phyloP scores from a whole-genome alignment of 1,139 yeast species.

The Geotrichum candidum region DNA sequence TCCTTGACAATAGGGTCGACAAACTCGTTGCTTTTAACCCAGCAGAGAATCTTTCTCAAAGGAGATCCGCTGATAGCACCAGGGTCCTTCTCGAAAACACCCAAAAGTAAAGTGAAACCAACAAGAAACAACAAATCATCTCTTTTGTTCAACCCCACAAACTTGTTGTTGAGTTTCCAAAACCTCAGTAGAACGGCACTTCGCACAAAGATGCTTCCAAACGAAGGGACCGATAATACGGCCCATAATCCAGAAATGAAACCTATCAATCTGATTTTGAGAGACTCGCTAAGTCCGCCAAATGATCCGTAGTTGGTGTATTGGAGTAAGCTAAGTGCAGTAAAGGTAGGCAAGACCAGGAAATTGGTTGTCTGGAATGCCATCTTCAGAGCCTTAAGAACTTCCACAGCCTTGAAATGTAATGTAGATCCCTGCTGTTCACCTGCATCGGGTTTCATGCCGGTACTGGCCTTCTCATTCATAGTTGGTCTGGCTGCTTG shows the following conservation, averaged over 20 bases:
- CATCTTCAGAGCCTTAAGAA: constrained; percentile 20
- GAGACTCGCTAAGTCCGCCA: constrained; percentile 28
- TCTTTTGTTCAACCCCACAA: constrained; percentile 29
- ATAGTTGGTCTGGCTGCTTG: neutral
- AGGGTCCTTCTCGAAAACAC: constrained; percentile 34
- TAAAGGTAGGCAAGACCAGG: constrained; percentile 34
- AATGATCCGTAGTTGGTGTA: constrained; percentile 33
- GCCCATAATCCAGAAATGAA: constrained; percentile 36
- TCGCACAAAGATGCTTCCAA: neutral
- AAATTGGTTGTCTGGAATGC: constrained; percentile 31
- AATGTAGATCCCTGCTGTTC: neutral
- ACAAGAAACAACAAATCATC: constrained; percentile 32
- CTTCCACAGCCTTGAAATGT: neutral
- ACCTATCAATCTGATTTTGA: neutral
- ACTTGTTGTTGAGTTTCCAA: constrained; percentile 1
- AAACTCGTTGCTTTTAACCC: constrained; percentile 32
- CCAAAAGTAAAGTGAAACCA: constrained; percentile 33
- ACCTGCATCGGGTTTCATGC: neutral
- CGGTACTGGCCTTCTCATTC: constrained; percentile 18
- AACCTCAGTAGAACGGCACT: neutral
- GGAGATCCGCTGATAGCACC: constrained; percentile 31
- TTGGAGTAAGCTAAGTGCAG: constrained; percentile 36
- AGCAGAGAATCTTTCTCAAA: constrained; percentile 30
- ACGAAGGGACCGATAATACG: neutral
- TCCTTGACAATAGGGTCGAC: constrained; percentile 22